phyloP scores from a whole-genome alignment of 202 grass and related monocot species.

The Bolboschoenoplectus hybrid region DNA sequence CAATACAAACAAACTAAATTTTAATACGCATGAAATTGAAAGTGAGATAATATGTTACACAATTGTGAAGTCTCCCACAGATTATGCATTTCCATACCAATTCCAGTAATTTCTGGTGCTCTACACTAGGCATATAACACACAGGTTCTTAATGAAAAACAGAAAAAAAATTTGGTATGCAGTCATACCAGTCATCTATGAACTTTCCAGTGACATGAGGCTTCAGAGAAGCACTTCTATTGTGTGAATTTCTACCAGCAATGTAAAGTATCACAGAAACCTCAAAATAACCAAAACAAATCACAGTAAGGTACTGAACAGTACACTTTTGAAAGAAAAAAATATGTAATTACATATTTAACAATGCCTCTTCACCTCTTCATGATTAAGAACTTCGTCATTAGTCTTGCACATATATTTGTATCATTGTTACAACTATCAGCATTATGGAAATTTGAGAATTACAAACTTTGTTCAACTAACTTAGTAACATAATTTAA shows the following conservation, averaged over 20 bases:
- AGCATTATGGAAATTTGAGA: not conserved
- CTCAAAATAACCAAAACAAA: constrained; percentile 47
- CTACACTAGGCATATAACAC: not conserved
- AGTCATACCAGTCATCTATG: constrained; percentile 84
- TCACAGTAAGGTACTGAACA: constrained; percentile 11
- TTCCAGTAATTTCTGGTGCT: not conserved
- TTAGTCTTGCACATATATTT: not conserved
- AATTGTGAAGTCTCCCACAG: not conserved
- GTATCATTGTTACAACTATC: constrained; percentile 12
- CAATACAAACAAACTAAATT: too few species aligned
- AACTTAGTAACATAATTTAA: not conserved
- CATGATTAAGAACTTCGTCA: not conserved
- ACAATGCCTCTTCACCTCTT: not conserved
- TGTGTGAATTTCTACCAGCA: constrained; percentile 55
- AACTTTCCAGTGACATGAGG: constrained; percentile 72
- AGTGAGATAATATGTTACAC: not conserved
- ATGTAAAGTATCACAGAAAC: constrained; percentile 63
- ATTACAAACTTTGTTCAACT: not conserved
- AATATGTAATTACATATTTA: not conserved
- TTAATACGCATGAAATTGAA: too few species aligned
- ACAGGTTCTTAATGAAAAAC: constrained; percentile 1
- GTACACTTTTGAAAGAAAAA: not conserved
- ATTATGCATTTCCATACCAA: constrained; percentile 3
- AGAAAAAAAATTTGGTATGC: not conserved
- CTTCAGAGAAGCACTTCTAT: constrained; percentile 78